Conservation (phyloP, 345 rosid species). For the Eucalyptus rudis region DNA sequence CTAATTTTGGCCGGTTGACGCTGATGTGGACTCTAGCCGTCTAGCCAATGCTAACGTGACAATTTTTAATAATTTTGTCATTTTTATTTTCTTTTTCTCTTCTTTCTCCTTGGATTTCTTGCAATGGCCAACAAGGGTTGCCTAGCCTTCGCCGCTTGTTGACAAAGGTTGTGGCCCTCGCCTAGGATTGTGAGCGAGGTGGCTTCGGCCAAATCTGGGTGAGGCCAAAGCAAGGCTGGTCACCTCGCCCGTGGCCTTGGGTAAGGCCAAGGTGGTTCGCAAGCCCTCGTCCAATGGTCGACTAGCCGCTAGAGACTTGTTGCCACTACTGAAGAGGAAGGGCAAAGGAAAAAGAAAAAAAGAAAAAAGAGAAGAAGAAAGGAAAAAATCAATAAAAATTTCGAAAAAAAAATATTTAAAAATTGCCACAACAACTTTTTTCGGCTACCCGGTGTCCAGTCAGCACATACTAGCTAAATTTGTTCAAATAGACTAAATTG, state of each 20-base stretch:
- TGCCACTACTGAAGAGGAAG: rapidly evolving
- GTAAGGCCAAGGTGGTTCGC: rapidly evolving
- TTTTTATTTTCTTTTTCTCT: too few species aligned
- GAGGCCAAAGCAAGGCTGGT: rapidly evolving
- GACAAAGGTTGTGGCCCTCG: rapidly evolving
- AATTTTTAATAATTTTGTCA: too few species aligned
- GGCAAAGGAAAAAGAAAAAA: too few species aligned
- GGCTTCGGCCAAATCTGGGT: rapidly evolving
- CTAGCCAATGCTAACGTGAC: rapidly evolving
- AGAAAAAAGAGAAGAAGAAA: too few species aligned
- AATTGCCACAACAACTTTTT: too few species aligned
- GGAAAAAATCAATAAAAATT: too few species aligned
- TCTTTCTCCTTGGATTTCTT: too few species aligned
- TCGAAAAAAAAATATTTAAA: too few species aligned
- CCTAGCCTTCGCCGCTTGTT: rapidly evolving
- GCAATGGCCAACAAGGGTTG: rapidly evolving
- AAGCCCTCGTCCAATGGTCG: too few species aligned
- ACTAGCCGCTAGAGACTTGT: too few species aligned
- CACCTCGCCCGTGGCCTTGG: rapidly evolving
- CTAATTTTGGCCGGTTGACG: rapidly evolving
- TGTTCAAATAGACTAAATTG: rapidly evolving
- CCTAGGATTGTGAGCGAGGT: rapidly evolving
- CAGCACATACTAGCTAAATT: rapidly evolving
- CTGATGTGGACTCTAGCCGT: rapidly evolving
- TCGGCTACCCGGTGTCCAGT: rapidly evolving